Evolutionary conservation across 2,329 filamentous ascomycete species (phyloP).

Genomic region (Ceratocystis colombiana): DNA sequence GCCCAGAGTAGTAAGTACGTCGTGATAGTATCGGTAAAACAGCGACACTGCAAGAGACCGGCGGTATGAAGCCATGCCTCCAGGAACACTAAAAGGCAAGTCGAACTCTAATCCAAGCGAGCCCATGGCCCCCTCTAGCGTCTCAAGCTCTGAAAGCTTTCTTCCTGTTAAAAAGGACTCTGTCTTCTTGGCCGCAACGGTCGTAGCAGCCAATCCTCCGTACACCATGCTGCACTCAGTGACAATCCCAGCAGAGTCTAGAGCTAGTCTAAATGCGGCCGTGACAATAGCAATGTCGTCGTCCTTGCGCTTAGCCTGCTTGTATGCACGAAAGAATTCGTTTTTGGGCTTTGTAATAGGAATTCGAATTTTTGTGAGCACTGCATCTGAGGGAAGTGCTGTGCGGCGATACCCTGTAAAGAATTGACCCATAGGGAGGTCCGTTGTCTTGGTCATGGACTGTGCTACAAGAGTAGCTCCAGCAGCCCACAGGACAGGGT

Average conservation of each 20-base stretch:
- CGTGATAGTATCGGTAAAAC: constrained; percentile 96
- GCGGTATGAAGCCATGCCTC: constrained; percentile 94
- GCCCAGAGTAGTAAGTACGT: constrained; percentile 56
- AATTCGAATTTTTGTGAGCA: constrained; percentile 80
- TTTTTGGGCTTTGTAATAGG: constrained; percentile 63
- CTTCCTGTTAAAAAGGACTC: constrained; percentile 66
- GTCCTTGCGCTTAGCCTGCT: constrained; percentile 93
- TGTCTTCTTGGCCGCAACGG: constrained; percentile 73
- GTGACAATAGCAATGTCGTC: constrained; percentile 98
- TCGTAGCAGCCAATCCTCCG: constrained; percentile 89
- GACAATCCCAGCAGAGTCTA: constrained; percentile 61
- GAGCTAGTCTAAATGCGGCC: constrained; percentile 63
- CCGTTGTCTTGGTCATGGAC: constrained; percentile 58
- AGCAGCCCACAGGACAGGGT: constrained; percentile 83
- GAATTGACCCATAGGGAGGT: constrained; percentile 86
- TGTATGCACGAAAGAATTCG: constrained; percentile 83
- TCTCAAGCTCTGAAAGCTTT: constrained; percentile 67
- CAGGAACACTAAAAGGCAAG: constrained; percentile 79
- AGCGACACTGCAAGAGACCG: constrained; percentile 85
- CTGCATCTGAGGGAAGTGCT: constrained; percentile 66
- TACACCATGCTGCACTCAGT: constrained; percentile 73
- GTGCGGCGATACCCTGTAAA: constrained; percentile 88
- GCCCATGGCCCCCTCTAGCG: constrained; percentile 80
- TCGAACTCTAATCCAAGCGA: constrained; percentile 85
- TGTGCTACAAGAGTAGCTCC: constrained; percentile 74